phyloP scores from a whole-genome alignment of 306 rosid genomes.

The Fragaria ananassa region DNA sequence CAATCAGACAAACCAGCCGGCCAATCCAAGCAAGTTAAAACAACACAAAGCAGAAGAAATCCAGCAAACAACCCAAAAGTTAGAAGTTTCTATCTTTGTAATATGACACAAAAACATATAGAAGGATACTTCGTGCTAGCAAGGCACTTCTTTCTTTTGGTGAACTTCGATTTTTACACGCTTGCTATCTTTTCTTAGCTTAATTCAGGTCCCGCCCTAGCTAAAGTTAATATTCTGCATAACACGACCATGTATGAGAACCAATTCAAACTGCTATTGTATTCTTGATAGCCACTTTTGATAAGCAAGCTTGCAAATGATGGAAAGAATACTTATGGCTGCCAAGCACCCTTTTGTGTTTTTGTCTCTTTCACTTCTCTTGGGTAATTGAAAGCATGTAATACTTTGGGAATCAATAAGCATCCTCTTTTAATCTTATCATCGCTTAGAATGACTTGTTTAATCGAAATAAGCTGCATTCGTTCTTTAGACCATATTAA shows the following conservation, averaged over 20 bases:
- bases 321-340: slow-evolving; percentile 4
- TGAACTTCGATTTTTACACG: too few relatives aligned
- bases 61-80: too few relatives aligned
- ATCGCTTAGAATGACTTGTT: background rate
- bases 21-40: too few relatives aligned
- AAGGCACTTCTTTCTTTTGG: too few relatives aligned
- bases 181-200: too few relatives aligned
- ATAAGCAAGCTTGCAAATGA: background rate
- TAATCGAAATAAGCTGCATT: background rate
- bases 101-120: too few relatives aligned
- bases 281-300: background rate
- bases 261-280: background rate
- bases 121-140: too few relatives aligned
- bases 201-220: background rate
- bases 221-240: background rate
- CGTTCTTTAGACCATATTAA: background rate
- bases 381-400: background rate
- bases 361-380: background rate
- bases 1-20: too few relatives aligned
- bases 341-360: background rate
- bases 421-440: background rate
- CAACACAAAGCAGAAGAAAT: too few relatives aligned
- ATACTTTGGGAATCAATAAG: background rate
- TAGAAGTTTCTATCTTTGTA: too few relatives aligned
- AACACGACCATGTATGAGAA: background rate